Conservation (phyloP, 2,329 filamentous ascomycete genomes). For the Diaporthe capsici region DNA sequence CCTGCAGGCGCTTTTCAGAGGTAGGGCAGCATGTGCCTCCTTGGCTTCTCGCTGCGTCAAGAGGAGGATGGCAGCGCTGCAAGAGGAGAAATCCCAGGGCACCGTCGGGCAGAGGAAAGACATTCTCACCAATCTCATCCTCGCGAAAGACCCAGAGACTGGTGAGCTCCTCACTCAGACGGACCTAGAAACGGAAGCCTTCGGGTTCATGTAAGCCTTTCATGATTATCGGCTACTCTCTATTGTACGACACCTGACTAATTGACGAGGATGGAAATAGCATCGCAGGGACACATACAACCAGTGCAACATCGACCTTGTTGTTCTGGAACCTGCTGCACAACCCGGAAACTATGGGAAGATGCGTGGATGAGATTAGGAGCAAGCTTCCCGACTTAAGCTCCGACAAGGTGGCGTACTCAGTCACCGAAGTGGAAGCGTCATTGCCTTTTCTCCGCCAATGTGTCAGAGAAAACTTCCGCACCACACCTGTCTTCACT, state of each 20-base stretch:
- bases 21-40: background rate
- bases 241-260: background rate
- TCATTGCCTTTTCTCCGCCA: constrained; percentile 1
- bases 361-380: background rate
- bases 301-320: constrained; percentile 10
- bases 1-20: constrained; percentile 4
- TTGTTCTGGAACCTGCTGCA: constrained; percentile 16
- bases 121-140: constrained; percentile 53
- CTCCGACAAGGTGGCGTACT: background rate
- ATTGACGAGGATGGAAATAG: background rate
- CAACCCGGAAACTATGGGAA: background rate
- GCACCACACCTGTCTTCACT: constrained; percentile 7
- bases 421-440: constrained; percentile 20
- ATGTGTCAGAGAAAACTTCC: constrained; percentile 12
- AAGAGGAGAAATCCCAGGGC: background rate
- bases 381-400: background rate
- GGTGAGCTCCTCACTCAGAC: constrained; percentile 48
- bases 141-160: constrained; percentile 53
- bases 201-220: constrained; percentile 7
- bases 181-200: constrained; percentile 45
- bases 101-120: constrained; percentile 46
- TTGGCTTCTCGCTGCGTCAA: constrained; percentile 21
- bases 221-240: fast-evolving
- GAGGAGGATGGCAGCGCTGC: background rate
- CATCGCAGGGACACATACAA: constrained; percentile 17